These are phyloP conservation scores for Aristolochia contorta DNA, from an alignment of 164 flowering plant genomes.

Conservation along the genomic window DNA sequence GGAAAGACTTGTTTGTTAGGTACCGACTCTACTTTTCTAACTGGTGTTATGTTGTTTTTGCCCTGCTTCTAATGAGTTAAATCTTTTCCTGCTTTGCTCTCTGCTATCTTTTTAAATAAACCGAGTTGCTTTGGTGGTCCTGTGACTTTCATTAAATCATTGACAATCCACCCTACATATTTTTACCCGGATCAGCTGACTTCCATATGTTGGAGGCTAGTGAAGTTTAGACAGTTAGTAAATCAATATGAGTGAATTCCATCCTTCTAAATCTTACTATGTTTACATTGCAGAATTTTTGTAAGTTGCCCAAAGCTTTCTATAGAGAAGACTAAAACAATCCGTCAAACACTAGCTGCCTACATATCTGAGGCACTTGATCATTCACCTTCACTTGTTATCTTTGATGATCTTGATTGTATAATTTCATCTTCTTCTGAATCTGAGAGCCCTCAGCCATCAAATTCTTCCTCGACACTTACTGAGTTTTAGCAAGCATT, in stretches of 20 bases:
- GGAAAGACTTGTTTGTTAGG: too few species aligned
- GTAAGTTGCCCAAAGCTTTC: slow-evolving; percentile 65
- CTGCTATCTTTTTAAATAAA: too few species aligned
- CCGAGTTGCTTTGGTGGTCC: too few species aligned
- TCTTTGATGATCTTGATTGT: slow-evolving; percentile 92
- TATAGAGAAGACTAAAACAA: slow-evolving; percentile 46
- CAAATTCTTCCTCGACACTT: slow-evolving; percentile 37
- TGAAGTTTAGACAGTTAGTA: too few species aligned
- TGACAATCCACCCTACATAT: too few species aligned
- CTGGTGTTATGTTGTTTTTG: too few species aligned
- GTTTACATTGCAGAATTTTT: slow-evolving; percentile 50
- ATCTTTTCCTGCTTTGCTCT: too few species aligned
- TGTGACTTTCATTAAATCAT: too few species aligned
- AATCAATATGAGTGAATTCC: background rate
- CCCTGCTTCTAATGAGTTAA: too few species aligned
- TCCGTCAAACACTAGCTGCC: slow-evolving; percentile 49
- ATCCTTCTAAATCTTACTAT: slow-evolving; percentile 1
- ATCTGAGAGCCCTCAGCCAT: slow-evolving; percentile 62
- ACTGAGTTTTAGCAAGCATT: slow-evolving; percentile 58
- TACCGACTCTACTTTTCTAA: too few species aligned
- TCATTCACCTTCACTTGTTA: slow-evolving; percentile 74
- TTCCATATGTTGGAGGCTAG: too few species aligned
- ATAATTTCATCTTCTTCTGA: slow-evolving; percentile 56
- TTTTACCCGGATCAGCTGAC: too few species aligned
- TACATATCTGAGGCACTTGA: slow-evolving; percentile 71